A percentile compares a stretch with the other conserved stretches of the same genome.
phyloP scores from a whole-genome alignment of 345 rosid species.

The Carallia brachiata region DNA sequence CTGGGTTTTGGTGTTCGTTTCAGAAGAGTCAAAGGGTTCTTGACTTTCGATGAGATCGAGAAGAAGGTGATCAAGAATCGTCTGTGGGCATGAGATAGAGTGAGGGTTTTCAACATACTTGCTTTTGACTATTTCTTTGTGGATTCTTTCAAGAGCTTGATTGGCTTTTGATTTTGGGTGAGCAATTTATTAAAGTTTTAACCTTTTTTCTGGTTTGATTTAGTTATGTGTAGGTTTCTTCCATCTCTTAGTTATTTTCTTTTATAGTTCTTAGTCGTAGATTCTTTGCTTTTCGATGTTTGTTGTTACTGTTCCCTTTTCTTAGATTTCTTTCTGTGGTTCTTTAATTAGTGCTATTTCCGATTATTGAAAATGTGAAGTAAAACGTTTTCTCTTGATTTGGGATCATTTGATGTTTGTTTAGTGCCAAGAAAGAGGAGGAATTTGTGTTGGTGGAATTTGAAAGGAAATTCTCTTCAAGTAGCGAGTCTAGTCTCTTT shows the following conservation, averaged over 20 bases:
- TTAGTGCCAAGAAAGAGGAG: no score
- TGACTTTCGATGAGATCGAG: conserved; percentile 18
- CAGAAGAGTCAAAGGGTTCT: conserved; percentile 26
- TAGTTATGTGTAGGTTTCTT: conserved; percentile 3
- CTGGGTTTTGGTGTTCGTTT: conserved; percentile 36
- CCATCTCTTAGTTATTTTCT: neutral
- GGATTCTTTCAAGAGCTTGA: conserved; percentile 19
- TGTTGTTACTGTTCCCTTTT: conserved; percentile 6
- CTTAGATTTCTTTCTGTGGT: conserved; percentile 9
- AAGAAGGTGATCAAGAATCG: conserved; percentile 24
- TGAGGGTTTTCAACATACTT: conserved; percentile 15
- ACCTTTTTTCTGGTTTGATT: neutral
- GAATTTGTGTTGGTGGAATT: no score
- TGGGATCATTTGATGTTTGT: no score
- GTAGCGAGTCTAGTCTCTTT: no score
- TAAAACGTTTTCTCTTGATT: no score
- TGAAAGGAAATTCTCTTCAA: no score
- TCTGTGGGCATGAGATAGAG: conserved; percentile 3
- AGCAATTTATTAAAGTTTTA: conserved; percentile 14
- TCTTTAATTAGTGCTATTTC: neutral
- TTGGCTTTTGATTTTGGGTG: conserved; percentile 24
- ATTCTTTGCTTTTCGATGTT: neutral
- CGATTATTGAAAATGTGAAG: no score
- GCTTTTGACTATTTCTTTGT: conserved; percentile 28
- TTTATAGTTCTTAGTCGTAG: neutral